Base-by-base conservation (phyloP, 192 early-diverging fungal genomes). In the Funneliformis mosseae region DNA sequence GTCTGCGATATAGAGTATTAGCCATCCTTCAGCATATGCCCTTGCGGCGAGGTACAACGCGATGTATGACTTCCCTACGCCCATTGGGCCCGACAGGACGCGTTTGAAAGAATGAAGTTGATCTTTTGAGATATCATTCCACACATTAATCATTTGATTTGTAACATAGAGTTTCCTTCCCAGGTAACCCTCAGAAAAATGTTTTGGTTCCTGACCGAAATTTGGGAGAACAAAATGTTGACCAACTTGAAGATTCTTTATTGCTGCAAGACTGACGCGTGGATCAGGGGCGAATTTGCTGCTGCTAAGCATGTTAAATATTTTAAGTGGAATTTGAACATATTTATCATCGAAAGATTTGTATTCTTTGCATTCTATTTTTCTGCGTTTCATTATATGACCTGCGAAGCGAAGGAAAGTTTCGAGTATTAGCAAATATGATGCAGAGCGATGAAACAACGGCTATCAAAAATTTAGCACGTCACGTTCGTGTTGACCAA, bases 1-100 rank as follows among this genome's bases (percentile, higher is more conserved):
- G 80, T 84, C 83, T 41, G 83, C 74, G 21, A 84, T 61, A 48
- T 79, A 82, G 50, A 84, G 81, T 28, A 79, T 55, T n/a, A 66
- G 74, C 81, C 71, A 84, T 60, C 64, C 63, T 72, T 81, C 74
- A 14, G 80, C 79, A 28, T 83, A 83, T 0, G 80, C 83, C 18
- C 14, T 81, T n/a, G 79, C 42, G 21, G 83, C 83, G 33, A 81
- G 80, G 46, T 81, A 81, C 38, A 77, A 81, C 4, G 50, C 18
- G 18, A 55, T 21, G 21, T 55, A 55, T 55, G 50, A 55, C 18
- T 55, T 55, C 18, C 50, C 5, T 16, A 55, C 18, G 18, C 50
- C 18, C 50, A 55, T 55, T 55, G 50, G 50, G 18, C 50, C 18
- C 18, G 50, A 55, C 16, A 55, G 16, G 18, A 55, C 50, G 0